Base-by-base conservation (phyloP, 2,329 filamentous ascomycete genomes). In the Penicillium sp. region DNA sequence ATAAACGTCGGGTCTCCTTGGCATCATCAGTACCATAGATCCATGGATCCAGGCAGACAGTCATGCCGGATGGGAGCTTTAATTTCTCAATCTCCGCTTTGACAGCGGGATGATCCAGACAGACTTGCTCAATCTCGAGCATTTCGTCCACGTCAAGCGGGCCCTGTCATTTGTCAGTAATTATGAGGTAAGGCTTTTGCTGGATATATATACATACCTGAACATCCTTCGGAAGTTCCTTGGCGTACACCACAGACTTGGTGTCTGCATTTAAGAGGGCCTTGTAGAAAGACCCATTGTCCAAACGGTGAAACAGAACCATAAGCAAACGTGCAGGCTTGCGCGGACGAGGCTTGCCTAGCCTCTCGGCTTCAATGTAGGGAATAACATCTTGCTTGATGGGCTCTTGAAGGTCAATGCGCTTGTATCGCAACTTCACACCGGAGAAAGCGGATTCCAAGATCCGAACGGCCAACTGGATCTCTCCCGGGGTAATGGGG, bases 391-490 rank as follows among this genome's bases (percentile, higher is more conserved):
- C 77, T 35, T 74, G 74, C 76, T 89, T 89, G 37, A 78, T 76
- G 3, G 86, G 86, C 65, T 89, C 85, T 49, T 86, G 80, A 3
- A 89, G 76, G 22, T 84, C 89, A 49, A 90, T 81, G 62, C 82
- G 82, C 74, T 90, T 90, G 79, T 85, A 86, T 6, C 76, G 72
- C 27, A 79, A 58, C 25, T 64, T 55, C 6, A 72, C 65, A 2
- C 68, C 69, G 1, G 73, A 71, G 48, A 75, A 75, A 22, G 72
- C 62, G 2, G 67, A 62, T 62, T 74, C 61, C 26, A 77, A 60
- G 53, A 76, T 61, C 51, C 70, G 70, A 18, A 72, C 73, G n/a
- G 71, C 73, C 52, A 76, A 55, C 55, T 69, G 67, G 56, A 77
- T 75, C 54, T 77, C 74, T 51, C 59, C 68, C 20, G 73, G 70